A percentile compares a stretch with the other conserved stretches of the same genome.
Conservation (phyloP, 2,329 filamentous ascomycete species). For the Hortaea sp. region DNA sequence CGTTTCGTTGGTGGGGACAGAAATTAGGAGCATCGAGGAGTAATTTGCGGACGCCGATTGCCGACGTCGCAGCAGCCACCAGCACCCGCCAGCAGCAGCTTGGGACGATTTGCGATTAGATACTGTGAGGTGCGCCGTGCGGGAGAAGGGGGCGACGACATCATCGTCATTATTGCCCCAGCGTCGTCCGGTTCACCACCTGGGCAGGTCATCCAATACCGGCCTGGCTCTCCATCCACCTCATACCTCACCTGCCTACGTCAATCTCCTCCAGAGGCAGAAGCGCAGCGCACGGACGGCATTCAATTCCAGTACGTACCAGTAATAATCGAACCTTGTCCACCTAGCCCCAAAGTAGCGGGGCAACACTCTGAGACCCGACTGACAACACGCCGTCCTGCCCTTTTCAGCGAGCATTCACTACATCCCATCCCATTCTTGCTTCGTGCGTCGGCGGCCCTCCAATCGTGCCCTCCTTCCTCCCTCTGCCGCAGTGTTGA, state of each 20-base stretch:
- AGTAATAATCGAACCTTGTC: not conserved
- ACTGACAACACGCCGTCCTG: conserved; percentile 1
- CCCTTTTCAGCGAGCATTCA: not conserved
- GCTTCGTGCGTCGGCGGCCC: not conserved
- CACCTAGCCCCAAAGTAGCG: not conserved
- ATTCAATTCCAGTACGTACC: not conserved
- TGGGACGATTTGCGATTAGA: no score
- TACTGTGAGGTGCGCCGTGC: no score
- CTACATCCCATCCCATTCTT: not conserved
- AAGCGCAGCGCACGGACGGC: not conserved
- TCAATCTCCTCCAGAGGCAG: not conserved
- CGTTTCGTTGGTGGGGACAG: not conserved
- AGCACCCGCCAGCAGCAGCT: no score
- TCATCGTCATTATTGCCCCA: no score
- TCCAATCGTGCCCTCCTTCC: not conserved
- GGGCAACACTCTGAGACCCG: not conserved
- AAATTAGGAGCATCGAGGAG: not conserved
- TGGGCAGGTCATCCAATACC: no score
- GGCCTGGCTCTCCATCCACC: no score
- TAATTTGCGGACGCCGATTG: no score
- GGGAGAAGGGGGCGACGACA: no score
- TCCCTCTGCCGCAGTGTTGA: not conserved
- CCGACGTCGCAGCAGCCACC: no score
- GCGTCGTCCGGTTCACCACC: no score
- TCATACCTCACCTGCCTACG: no score